Conservation (phyloP, 768 basidiomycete species). For the Amanita subjunquillea region DNA sequence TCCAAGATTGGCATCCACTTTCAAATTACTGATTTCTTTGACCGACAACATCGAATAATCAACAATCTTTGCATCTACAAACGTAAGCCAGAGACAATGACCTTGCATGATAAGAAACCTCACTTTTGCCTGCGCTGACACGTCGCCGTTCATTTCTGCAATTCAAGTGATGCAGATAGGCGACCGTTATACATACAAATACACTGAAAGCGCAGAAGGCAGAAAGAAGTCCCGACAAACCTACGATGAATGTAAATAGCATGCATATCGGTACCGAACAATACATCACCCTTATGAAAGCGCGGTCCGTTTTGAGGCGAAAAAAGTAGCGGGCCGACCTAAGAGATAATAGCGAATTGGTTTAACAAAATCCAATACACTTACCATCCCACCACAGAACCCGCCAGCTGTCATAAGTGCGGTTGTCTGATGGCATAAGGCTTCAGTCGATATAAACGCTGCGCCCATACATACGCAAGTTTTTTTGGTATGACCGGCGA, state of each 20-base stretch:
- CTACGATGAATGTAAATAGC: slow-evolving; percentile 5
- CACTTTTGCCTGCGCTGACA: slow-evolving; percentile 13
- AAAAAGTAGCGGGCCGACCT: slow-evolving; percentile 18
- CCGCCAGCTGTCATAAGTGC: slow-evolving; percentile 16
- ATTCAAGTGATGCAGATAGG: slow-evolving; percentile 12
- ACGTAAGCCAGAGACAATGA: not conserved
- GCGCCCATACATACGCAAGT: slow-evolving; percentile 10
- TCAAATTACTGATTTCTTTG: not conserved
- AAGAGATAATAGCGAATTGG: not conserved
- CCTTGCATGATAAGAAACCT: not conserved
- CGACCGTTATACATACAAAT: slow-evolving; percentile 10
- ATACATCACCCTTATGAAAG: slow-evolving; percentile 11
- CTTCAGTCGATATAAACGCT: not conserved
- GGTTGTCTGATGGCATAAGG: slow-evolving; percentile 12
- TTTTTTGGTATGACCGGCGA: slow-evolving; percentile 23
- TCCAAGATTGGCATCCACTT: slow-evolving; percentile 2
- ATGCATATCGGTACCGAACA: not conserved
- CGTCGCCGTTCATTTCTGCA: slow-evolving; percentile 12
- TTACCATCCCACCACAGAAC: slow-evolving; percentile 17
- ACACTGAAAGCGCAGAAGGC: slow-evolving; percentile 10
- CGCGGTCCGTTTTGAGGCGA: slow-evolving; percentile 12
- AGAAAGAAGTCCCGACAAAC: slow-evolving; percentile 9
- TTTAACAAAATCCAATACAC: not conserved
- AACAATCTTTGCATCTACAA: not conserved
- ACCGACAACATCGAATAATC: slow-evolving; percentile 6